Base-by-base conservation (phyloP, 208 protist species). In the Trypanosoma avium region DNA sequence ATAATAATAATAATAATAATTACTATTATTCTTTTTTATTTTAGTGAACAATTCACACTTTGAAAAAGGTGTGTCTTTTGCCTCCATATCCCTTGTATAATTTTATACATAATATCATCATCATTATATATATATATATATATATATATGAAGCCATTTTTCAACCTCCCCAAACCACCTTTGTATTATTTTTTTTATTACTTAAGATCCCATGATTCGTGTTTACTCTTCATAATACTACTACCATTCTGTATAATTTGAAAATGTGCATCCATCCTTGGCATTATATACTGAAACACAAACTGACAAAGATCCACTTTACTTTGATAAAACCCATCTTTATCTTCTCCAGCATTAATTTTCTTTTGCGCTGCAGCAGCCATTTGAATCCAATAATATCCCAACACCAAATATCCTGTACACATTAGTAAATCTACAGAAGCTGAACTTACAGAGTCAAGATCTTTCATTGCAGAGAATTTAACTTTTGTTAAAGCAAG, bases 381-480 rank as follows among this genome's bases (percentile, higher is more conserved):
- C 90, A 94, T 90, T 36, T 74, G 85, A 70, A 94, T 77, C 90
- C 90, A 96, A 73, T 96, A 89, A 74, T 84, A 89, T 13, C 75
- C 84, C 0, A 96, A 74, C 0, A 73, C 71, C 42, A 96, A 62
- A 68, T 94, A 94, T 22, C 87, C 90, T 15, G 82, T 77, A 77
- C 79, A 89, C 81, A 94, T 88, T 33, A 96, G 61, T 55, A 91
- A 77, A 62, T 93, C 85, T 63, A 92, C 83, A 29, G 81, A 79
- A 2, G 81, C 60, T 4, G 77, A 73, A 0, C 68, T 77, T 9
- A 81, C 77, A 9, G 58, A 43, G 35, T 93, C 79, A 21, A 55
- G 59, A 65, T 93, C 70, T 35, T 61, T 74, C 58, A 77, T 32
- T 3, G 82, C 74, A 26, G 64, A 61, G 33, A 79, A 48, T 6